Evolutionary conservation across 1,284 basidiomycete genomes (phyloP).

Genomic region (Lignosus rhinocerotis): DNA sequence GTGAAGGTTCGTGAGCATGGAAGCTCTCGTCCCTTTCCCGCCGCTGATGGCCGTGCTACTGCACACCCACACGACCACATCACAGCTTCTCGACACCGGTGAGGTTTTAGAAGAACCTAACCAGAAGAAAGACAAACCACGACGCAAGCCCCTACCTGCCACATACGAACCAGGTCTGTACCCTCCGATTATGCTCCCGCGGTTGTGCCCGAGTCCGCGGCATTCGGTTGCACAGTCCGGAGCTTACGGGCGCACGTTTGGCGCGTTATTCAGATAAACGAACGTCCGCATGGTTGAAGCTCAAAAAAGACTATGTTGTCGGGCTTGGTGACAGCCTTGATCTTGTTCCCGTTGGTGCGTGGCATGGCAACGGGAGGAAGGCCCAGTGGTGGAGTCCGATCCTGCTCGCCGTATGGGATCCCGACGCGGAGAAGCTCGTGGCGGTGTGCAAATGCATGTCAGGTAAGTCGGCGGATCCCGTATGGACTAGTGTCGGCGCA

Average conservation of each 20-base stretch:
- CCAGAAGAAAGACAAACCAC: conserved; percentile 39
- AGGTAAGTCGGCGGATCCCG: conserved; percentile 42
- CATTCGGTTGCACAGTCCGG: conserved; percentile 5
- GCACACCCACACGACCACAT: conserved; percentile 19
- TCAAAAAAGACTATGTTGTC: conserved; percentile 82
- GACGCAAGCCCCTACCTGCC: conserved; percentile 76
- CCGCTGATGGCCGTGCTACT: conserved; percentile 14
- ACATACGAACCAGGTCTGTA: conserved; percentile 83
- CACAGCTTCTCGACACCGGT: conserved; percentile 60
- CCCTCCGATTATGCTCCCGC: background rate
- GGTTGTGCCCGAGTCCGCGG: background rate
- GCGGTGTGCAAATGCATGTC: conserved; percentile 91
- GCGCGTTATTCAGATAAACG: conserved; percentile 55
- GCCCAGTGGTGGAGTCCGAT: conserved; percentile 93
- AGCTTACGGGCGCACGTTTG: conserved; percentile 9
- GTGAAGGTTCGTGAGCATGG: conserved; percentile 67
- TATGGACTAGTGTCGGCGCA: conserved; percentile 11
- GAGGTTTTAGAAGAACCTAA: conserved; percentile 40
- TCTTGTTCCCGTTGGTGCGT: conserved; percentile 74
- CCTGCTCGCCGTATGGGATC: conserved; percentile 81
- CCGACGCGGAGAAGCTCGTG: conserved; percentile 66
- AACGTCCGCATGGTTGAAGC: conserved; percentile 54
- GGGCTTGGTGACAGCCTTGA: conserved; percentile 73
- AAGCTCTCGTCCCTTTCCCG: background rate
- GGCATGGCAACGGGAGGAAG: conserved; percentile 92